Evolutionary conservation across 495 filamentous ascomycete genomes (phyloP), one percentile per base, ranked within the genome.

Genomic region (Cairneyella variabilis): DNA sequence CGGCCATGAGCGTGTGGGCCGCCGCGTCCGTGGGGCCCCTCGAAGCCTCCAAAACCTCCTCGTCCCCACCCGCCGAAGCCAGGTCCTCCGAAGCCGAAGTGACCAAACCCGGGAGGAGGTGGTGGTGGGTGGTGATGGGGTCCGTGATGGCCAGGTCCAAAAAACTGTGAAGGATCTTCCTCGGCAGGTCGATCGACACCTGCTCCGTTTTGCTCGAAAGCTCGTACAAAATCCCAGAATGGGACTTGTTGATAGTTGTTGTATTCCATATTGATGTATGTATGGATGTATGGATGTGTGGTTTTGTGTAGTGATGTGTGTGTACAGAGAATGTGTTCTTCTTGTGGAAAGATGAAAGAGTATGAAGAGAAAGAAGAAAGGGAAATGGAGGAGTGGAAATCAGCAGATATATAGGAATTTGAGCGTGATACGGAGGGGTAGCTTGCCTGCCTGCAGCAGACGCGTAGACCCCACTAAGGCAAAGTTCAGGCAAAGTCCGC

Each of bases 161-260:
- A 17, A 43, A 47, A 42, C 22, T 45, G 32, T 17, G 30, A 20
- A 25, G 44, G 11, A 14, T 34, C 20, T 47, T 26, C 16, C 16
- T 14, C 22, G 18, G 51, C 46, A 28, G 56, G 28, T 16, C 59
- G 60, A 38, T 63, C 60, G 28, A 63, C 56, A 36, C 60, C 60
- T 36, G 51, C 56, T 54, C 59, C 59, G 37, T 56, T 43, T 39
- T 55, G 42, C 14, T 62, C 47, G 45, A 63, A 54, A 17, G 39
- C 18, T 46, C 42, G 30, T 23, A 57, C 22, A 37, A 63, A 63
- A 38, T 58, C 60, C 60, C 60, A 63, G 27, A 59, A 59, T 1
- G 60, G 60, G 23, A 50, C 48, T 54, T 59, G 56, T 47, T 63
- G 60, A 51, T 63, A 50, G 30, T 60, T 56, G 34, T 57, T 61